Percentiles rank a stretch among this genome's conserved stretches.
Evolutionary conservation across 495 filamentous ascomycete genomes (phyloP).

Genomic region (Penicillium soppii): DNA sequence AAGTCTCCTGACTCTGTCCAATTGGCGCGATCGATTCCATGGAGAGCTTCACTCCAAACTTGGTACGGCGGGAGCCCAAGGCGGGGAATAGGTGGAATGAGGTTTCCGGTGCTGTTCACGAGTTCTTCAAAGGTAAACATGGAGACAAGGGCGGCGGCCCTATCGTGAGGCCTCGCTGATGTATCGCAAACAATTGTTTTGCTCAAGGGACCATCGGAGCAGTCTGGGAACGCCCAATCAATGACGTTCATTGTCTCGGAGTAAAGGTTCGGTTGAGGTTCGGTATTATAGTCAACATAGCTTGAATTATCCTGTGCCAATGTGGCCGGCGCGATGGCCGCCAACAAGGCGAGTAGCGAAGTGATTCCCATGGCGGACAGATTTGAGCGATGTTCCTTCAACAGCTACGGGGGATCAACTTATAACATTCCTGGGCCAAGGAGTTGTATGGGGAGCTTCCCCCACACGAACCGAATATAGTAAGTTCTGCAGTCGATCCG

Average conservation of each 20-base stretch:
- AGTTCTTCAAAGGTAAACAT: constrained; percentile 53
- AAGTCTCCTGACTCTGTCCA: constrained; percentile 50
- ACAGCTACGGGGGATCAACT: constrained; percentile 3
- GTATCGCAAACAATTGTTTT: constrained; percentile 48
- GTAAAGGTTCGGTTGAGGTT: constrained; percentile 32
- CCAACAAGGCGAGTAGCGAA: constrained; percentile 21
- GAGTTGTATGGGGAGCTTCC: not conserved
- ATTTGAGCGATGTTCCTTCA: not conserved
- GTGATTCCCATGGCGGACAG: constrained; percentile 12
- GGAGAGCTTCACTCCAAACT: constrained; percentile 52
- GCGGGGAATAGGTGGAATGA: constrained; percentile 53
- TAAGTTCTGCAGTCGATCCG: constrained; percentile 26
- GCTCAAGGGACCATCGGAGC: constrained; percentile 30
- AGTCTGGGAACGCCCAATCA: constrained; percentile 34
- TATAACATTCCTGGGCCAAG: not conserved
- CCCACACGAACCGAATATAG: constrained; percentile 14
- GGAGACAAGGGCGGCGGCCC: constrained; percentile 45
- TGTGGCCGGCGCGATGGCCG: constrained; percentile 27
- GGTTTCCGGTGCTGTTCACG: constrained; percentile 56
- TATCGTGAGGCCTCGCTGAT: constrained; percentile 41
- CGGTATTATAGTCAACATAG: constrained; percentile 30
- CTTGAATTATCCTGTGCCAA: constrained; percentile 30
- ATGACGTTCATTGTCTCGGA: constrained; percentile 22
- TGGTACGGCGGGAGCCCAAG: constrained; percentile 56
- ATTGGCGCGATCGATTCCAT: constrained; percentile 57